phyloP scores from a whole-genome alignment of 192 early-diverging fungal species.

The Backusella westeae region DNA sequence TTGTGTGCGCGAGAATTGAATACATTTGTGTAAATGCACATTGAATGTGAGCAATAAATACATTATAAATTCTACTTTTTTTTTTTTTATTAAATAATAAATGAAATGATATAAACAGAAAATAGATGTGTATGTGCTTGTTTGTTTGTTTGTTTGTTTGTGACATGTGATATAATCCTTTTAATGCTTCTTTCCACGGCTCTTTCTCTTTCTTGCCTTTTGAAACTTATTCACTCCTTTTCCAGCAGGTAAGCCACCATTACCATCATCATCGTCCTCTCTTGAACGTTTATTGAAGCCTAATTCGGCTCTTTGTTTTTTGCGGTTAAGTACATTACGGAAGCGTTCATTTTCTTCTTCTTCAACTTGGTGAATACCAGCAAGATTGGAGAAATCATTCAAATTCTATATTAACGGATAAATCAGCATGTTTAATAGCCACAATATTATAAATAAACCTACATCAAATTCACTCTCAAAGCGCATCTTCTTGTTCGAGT shows the following conservation, averaged over 20 bases:
- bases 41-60: background rate
- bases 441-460: constrained; percentile 8
- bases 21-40: no score
- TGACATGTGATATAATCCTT: background rate
- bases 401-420: constrained; percentile 40
- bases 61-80: background rate
- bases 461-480: constrained; percentile 88
- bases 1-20: no score
- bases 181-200: background rate
- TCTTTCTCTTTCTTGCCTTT: background rate
- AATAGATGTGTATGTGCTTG: background rate
- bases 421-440: background rate
- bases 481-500: constrained; percentile 50
- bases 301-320: constrained; percentile 40
- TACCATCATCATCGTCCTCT: background rate
- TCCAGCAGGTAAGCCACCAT: background rate
- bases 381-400: constrained; percentile 54
- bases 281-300: constrained; percentile 24
- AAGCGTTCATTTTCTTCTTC: constrained; percentile 44
- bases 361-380: constrained; percentile 46
- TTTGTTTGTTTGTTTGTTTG: background rate
- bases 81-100: background rate
- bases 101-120: constrained; percentile 5
- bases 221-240: background rate
- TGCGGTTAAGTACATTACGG: constrained; percentile 44